Base-by-base conservation (phyloP, 1,139 yeast genomes). In the Protomyces gravidus region DNA sequence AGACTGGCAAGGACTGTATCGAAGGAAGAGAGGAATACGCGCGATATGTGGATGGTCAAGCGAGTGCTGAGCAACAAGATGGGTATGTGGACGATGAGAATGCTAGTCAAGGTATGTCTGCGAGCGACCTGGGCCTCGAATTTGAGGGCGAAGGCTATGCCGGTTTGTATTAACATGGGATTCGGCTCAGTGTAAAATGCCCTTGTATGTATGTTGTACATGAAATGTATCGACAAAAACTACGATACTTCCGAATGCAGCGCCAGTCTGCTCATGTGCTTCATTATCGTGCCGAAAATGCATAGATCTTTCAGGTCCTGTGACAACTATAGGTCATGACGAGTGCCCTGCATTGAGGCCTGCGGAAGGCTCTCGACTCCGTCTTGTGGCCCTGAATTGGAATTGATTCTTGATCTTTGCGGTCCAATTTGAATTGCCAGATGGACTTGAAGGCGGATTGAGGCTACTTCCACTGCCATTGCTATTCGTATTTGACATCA, bases 1-100 rank as follows among this genome's bases (percentile, higher is more conserved):
- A 89, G 68, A 87, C 90, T 33, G 98, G 98, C 9, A 82, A 85
- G 66, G 83, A 79, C 64, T 92, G 98, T 76, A 85, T 92, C 28
- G 39, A 50, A 19, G 50, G 45, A 5, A 39, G 46, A 13, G 55
- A 59, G 9, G 61, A 59, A 19, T 53, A 53, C 17, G 51, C 47
- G 46, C 58, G 36, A 28, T 53, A 45, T 33, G 19, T 53, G 19
- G 36, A 46, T 15, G 50, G 42, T 3, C 42, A 36, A 17, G 42
- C 42, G 21, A 36, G 19, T 36, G 42, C 21, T 5, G 42, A 36
- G 19, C 42, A 36, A 36, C 17, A n/a, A 23, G 21, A 36, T 9
- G 21, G 19, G 21, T 23, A 15, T 13, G 42, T 9, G 42, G 42
- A 36, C 2, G 21, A 17, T 13, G 42, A 36, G 11, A 15, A 15